phyloP scores from a whole-genome alignment of 1,284 basidiomycete genomes.

The Pascua sp. region DNA sequence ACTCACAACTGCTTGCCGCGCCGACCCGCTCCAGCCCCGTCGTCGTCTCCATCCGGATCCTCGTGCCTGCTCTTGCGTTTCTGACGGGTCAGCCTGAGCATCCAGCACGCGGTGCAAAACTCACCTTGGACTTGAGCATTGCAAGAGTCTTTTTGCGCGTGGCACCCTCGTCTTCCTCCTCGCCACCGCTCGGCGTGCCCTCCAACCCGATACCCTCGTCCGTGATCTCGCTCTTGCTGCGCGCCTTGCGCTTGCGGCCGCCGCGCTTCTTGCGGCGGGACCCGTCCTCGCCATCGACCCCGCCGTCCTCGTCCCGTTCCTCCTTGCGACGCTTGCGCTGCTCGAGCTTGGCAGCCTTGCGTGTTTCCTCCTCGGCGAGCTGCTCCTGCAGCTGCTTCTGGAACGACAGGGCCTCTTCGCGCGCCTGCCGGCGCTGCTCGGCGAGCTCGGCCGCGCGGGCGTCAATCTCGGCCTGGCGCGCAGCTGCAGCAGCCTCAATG shows the following conservation, averaged over 20 bases:
- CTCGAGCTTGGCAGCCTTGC: conserved; percentile 36
- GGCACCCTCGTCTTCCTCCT: conserved; percentile 17
- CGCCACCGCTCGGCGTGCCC: conserved; percentile 16
- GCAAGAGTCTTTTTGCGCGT: conserved; percentile 19
- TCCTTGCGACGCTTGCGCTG: conserved; percentile 43
- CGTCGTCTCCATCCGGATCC: conserved; percentile 39
- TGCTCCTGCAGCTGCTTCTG: conserved; percentile 47
- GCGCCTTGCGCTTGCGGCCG: conserved; percentile 26
- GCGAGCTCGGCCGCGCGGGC: conserved; percentile 66
- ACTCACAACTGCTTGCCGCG: conserved; percentile 32
- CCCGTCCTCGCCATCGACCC: conserved; percentile 18
- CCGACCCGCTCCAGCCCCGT: conserved; percentile 25
- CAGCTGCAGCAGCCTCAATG: conserved; percentile 43
- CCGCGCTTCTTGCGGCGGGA: conserved; percentile 16
- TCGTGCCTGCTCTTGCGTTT: conserved; percentile 15
- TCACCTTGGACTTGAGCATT: conserved; percentile 27
- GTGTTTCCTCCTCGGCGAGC: conserved; percentile 48
- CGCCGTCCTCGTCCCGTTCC: conserved; percentile 30
- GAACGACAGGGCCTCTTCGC: conserved; percentile 68
- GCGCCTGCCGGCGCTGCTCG: conserved; percentile 65
- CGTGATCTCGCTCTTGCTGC: conserved; percentile 28
- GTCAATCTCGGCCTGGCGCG: conserved; percentile 47
- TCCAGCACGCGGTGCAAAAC: not conserved
- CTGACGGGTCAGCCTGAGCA: conserved; percentile 4
- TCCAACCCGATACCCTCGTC: conserved; percentile 28